Base-by-base conservation (phyloP, 306 rosid species). In the Amphicarpaea edgeworthii region DNA sequence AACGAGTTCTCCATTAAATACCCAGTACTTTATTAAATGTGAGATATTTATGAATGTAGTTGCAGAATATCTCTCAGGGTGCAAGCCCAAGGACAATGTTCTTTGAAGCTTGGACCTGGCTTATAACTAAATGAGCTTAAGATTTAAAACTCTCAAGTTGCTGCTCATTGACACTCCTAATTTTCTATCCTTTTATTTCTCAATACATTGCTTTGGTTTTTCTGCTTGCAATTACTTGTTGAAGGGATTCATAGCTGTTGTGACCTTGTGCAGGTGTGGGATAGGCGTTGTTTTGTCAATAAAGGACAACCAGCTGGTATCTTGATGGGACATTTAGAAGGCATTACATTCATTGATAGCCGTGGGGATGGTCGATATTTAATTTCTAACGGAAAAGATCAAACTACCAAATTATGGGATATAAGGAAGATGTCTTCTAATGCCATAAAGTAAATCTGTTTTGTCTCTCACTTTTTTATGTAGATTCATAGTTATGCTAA, bases 321-420 rank as follows among this genome's bases (percentile, higher is more conserved):
- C 79, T 84, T 95, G 81, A 84, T 76, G 65, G 98, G 98, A 69
- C 98, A 92, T 81, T 76, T 92, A 68, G 92, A 92, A 86, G 98
- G 98, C 68, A 64, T 92, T 71, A 84, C 98, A 64, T 95, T 84
- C 86, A 89, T 95, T 21, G 91, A 95, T 75, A 95, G 93, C 81
- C 86, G 86, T 65, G 97, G 98, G 73, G 97, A 95, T 80, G 97
- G 96, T 42, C 97, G 97, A 28, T 92, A 90, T 86, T 84, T 92
- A 71, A 88, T 92, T 78, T 92, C 99, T 43, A 90, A 95, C 73
- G 93, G 99, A 40, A 92, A 95, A 78, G 99, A 95, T 81, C 99
- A 95, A 88, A 77, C 90, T 64, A 95, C 88, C 57, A 95, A 95
- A 86, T 86, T 95, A 53, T 95, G 99, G 99, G 99, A 92, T 75